Evolutionary conservation across 352 stramenopile species (phyloP), one percentile per base, ranked within the genome.

Genomic region (Lagenidium giganteum): DNA sequence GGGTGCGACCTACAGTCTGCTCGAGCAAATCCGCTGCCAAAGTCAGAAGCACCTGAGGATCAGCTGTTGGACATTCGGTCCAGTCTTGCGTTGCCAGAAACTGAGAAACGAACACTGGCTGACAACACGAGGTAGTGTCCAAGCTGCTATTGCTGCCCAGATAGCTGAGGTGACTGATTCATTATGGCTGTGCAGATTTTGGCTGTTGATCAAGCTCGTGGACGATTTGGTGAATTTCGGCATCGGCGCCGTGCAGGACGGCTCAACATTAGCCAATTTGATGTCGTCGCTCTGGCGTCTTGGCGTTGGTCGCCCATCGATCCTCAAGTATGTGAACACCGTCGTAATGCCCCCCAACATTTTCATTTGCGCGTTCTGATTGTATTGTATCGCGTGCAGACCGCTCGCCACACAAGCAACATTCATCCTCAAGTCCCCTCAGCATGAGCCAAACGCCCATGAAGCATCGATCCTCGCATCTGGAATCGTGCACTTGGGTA

Each of bases 191-290:
- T 8, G 5, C 38, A 86, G 72, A 21, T 70, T 87, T 37, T 88
- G 70, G 72, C 78, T 82, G 45, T 46, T 89, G 20, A 66, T 89
- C 24, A 57, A 85, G 48, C 55, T 68, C 20, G 62, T 71, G 7
- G 76, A 89, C 49, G 75, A 66, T 5, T 45, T 87, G 12, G 61
- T 85, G 27, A 84, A 83, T 37, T 89, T 89, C 51, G 67, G 68
- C 21, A 71, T 80, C 44, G 42, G 51, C n/a, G 59, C 58, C 0
- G 62, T 88, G 27, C 64, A 77, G 55, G 66, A 51, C 6, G 64
- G 66, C 23, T 57, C 50, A 31, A 48, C 54, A 14, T 42, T 88
- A 5, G 70, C 54, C 14, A 69, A 61, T 36, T 39, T 84, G 20
- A 63, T 69, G 17, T 70, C 49, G 22, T 57, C 66, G 24, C 42